A percentile compares a stretch with the other conserved stretches of the same genome.
These are phyloP conservation scores for Aschersonia sp. DNA, from an alignment of 2,329 filamentous ascomycete species.

Conservation along the genomic window DNA sequence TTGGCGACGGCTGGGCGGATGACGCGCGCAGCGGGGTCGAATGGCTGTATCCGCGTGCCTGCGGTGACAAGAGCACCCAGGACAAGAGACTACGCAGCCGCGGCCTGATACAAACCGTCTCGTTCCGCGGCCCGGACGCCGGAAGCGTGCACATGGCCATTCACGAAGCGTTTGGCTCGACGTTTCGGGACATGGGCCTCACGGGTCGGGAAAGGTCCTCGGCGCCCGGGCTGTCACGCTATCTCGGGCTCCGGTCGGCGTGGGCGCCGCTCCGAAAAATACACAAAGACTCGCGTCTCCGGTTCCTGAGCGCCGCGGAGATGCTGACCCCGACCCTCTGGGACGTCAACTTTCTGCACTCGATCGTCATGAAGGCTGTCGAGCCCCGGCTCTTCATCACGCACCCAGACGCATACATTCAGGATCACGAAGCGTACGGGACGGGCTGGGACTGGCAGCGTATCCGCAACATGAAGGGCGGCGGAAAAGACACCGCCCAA, in stretches of 20 bases:
- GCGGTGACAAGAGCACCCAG: slow-evolving; percentile 43
- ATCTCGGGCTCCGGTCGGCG: slow-evolving; percentile 47
- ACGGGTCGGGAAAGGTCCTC: slow-evolving; percentile 12
- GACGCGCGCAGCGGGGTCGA: slow-evolving; percentile 29
- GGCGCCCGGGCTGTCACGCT: slow-evolving; percentile 21
- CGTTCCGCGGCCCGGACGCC: slow-evolving; percentile 47
- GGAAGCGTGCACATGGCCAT: slow-evolving; percentile 53
- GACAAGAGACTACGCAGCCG: slow-evolving; percentile 62
- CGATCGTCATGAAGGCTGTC: slow-evolving; percentile 58
- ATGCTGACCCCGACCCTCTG: slow-evolving; percentile 60
- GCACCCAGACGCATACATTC: slow-evolving; percentile 59
- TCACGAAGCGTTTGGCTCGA: slow-evolving; percentile 42
- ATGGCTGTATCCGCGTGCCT: slow-evolving; percentile 56
- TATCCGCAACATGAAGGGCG: slow-evolving; percentile 45
- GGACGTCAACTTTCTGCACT: slow-evolving; percentile 55
- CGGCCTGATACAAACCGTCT: slow-evolving; percentile 52
- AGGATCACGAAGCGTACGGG: slow-evolving; percentile 39
- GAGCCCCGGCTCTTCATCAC: slow-evolving; percentile 61
- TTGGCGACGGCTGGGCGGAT: slow-evolving; percentile 29
- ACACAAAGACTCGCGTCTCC: slow-evolving; percentile 56
- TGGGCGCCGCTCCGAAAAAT: slow-evolving; percentile 69
- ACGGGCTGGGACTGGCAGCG: slow-evolving; percentile 57
- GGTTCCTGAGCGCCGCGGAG: slow-evolving; percentile 55
- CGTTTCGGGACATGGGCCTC: slow-evolving; percentile 31
- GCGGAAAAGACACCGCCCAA: slow-evolving; percentile 31